These are phyloP conservation scores for Potentilla sterilis DNA, from an alignment of 306 rosid species.

Conservation along the genomic window DNA sequence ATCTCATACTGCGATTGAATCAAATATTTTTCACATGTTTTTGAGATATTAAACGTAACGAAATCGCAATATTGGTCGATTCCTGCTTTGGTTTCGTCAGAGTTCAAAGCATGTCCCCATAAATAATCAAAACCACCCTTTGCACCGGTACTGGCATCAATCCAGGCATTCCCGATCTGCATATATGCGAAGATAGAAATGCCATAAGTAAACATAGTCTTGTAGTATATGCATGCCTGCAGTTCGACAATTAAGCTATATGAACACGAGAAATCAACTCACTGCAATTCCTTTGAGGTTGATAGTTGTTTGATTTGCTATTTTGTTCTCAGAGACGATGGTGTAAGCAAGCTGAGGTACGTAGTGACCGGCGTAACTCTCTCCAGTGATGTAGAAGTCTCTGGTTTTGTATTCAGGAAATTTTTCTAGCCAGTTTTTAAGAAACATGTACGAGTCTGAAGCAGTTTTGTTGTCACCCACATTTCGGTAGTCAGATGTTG, in stretches of 20 bases:
- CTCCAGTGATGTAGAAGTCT: constrained; percentile 52
- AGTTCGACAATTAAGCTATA: not conserved
- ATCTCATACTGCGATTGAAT: constrained; percentile 9
- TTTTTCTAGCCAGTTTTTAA: constrained; percentile 54
- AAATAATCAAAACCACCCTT: constrained; percentile 45
- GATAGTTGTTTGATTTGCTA: constrained; percentile 28
- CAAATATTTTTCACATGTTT: not conserved
- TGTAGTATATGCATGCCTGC: not conserved
- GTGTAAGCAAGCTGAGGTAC: constrained; percentile 52
- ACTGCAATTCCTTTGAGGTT: constrained; percentile 63
- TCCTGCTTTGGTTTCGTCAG: constrained; percentile 44
- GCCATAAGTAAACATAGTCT: not conserved
- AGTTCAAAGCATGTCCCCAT: constrained; percentile 47
- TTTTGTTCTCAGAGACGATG: constrained; percentile 40
- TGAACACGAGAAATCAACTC: constrained; percentile 16
- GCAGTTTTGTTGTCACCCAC: constrained; percentile 57
- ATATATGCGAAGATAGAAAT: not conserved
- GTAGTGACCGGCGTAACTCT: constrained; percentile 69
- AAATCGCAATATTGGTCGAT: constrained; percentile 30
- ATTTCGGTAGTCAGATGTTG: constrained; percentile 26
- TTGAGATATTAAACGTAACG: not conserved
- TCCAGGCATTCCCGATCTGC: constrained; percentile 53
- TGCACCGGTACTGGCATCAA: constrained; percentile 38
- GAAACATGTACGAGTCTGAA: constrained; percentile 46
- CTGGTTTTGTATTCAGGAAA: constrained; percentile 56